A percentile compares a stretch with the other conserved stretches of the same genome.
phyloP scores from a whole-genome alignment of 805 yeast genomes.

The Zygoascus biomembranicola region DNA sequence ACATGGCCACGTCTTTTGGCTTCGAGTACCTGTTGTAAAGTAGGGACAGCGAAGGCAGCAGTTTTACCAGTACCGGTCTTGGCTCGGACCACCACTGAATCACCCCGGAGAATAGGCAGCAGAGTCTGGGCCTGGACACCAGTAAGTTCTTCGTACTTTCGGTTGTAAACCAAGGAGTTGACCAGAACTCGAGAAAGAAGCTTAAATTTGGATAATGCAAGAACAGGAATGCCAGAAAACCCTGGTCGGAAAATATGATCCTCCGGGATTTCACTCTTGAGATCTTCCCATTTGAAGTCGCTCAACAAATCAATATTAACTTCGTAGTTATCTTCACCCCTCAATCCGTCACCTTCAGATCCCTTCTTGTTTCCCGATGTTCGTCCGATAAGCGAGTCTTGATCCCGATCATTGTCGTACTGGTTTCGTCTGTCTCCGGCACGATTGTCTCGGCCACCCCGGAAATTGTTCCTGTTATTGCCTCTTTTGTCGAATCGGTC shows the following conservation, averaged over 20 bases:
- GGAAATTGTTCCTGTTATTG: background rate
- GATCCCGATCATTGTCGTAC: constrained; percentile 3
- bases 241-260: constrained; percentile 8
- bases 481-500: background rate
- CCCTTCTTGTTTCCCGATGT: constrained; percentile 9
- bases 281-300: constrained; percentile 10
- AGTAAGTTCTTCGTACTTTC: constrained; percentile 26
- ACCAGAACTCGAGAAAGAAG: constrained; percentile 25
- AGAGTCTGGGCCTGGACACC: constrained; percentile 32
- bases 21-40: constrained; percentile 48
- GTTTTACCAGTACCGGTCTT: constrained; percentile 96
- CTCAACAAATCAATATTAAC: constrained; percentile 19
- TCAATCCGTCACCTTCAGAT: constrained; percentile 24
- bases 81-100: constrained; percentile 77
- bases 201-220: constrained; percentile 19
- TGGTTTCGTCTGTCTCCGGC: background rate
- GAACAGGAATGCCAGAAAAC: constrained; percentile 23
- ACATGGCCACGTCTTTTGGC: constrained; percentile 28
- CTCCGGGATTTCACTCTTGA: constrained; percentile 6
- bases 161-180: constrained; percentile 26
- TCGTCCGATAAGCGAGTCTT: constrained; percentile 6
- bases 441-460: background rate
- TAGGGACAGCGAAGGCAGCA: constrained; percentile 77
- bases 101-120: constrained; percentile 63
- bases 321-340: constrained; percentile 24